Evolutionary conservation across 495 filamentous ascomycete species (phyloP), one percentile per base, ranked within the genome.

Genomic region (Emericellopsis terricola): DNA sequence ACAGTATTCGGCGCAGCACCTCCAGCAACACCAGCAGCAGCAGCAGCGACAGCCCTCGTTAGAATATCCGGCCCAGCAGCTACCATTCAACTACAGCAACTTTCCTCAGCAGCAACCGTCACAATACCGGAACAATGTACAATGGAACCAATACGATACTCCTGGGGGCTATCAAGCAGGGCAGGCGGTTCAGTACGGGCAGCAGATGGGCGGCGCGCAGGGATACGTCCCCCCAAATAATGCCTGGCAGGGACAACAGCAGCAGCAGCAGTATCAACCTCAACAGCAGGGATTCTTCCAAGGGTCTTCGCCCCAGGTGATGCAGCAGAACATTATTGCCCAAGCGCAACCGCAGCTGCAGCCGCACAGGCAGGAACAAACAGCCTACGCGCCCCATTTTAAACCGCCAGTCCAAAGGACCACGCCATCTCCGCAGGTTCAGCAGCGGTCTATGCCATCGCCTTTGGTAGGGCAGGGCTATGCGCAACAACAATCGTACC

Each of bases 351-450:
- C 29, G 13, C 42, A 46, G 11, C 41, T 41, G 19, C 49, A 42
- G 29, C 39, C 40, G 11, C 44, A 45, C n/a, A n/a, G n/a, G 18
- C 43, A 38, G n/a, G 46, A 39, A 19, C 39, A 38, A 15, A n/a
- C n/a, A n/a, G n/a, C n/a, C n/a, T n/a, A n/a, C n/a, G n/a, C n/a
- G n/a, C n/a, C n/a, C n/a, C n/a, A n/a, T n/a, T n/a, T n/a, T n/a
- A 27, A 32, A 39, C 10, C 41, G 44, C 15, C 36, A 36, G 3
- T 30, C 38, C 14, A 38, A 47, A 17, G 40, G 39, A 32, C 38
- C 27, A 14, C 8, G 6, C 15, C 24, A 10, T 21, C 41, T 7
- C 36, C 26, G 15, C 28, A 37, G 16, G 15, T 33, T 8, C 42
- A 35, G 17, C 47, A 37, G 29, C 23, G 13, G 28, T 43, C 26